Evolutionary conservation across 768 basidiomycete genomes (phyloP).

Genomic region (Cyclocybe aegerita): DNA sequence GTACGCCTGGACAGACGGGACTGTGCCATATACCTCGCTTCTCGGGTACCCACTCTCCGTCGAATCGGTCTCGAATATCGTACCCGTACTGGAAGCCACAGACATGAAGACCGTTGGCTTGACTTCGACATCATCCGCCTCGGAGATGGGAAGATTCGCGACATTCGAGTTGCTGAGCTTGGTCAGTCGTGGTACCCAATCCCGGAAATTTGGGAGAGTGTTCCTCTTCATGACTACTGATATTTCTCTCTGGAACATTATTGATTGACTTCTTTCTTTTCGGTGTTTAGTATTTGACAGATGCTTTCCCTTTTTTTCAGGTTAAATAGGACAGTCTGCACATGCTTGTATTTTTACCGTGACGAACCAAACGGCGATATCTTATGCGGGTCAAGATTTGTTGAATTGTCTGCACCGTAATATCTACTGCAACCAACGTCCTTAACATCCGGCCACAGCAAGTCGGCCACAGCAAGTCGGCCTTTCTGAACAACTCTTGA

Average conservation of each 20-base stretch:
- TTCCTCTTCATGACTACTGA: slow-evolving; percentile 3
- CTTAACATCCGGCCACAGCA: no score
- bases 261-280: no score
- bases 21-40: slow-evolving; percentile 35
- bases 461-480: no score
- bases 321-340: slow-evolving; percentile 2
- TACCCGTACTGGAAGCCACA: slow-evolving; percentile 35
- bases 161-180: slow-evolving; percentile 26
- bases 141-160: slow-evolving; percentile 6
- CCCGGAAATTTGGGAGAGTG: slow-evolving; percentile 37
- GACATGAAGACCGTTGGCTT: slow-evolving; percentile 42
- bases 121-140: slow-evolving; percentile 34
- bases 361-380: background rate
- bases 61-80: slow-evolving; percentile 41
- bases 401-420: no score
- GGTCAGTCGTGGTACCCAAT: slow-evolving; percentile 39
- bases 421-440: no score
- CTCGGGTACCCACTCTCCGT: slow-evolving; percentile 26
- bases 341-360: background rate
- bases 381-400: no score
- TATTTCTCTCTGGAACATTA: background rate
- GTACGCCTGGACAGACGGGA: slow-evolving; percentile 29
- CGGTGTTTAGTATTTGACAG: no score
- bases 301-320: no score
- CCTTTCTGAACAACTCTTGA: no score